A percentile compares a stretch with the other conserved stretches of the same genome.
phyloP scores from a whole-genome alignment of 1,139 yeast species.

The Lodderomyces margitis region DNA sequence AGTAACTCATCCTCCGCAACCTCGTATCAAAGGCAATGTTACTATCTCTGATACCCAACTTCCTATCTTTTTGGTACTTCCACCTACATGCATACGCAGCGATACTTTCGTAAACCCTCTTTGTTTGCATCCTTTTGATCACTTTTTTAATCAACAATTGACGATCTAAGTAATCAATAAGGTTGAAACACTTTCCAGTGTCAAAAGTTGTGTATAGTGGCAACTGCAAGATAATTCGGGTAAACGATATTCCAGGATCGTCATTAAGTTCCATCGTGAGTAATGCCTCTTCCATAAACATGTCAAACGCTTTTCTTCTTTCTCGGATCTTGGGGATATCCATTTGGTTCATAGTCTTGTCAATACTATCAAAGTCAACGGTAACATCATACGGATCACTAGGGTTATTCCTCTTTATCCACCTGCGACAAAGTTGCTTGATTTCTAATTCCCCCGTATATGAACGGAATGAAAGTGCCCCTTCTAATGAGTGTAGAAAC shows the following conservation, averaged over 20 bases:
- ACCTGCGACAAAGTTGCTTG: slow-evolving; percentile 46
- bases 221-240: slow-evolving; percentile 60
- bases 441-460: slow-evolving; percentile 58
- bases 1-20: slow-evolving; percentile 30
- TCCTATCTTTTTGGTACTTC: slow-evolving; percentile 42
- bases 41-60: slow-evolving; percentile 27
- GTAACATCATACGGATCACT: slow-evolving; percentile 61
- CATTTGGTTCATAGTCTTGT: slow-evolving; percentile 40
- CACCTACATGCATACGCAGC: slow-evolving; percentile 60
- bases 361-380: slow-evolving; percentile 31
- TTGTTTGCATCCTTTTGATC: slow-evolving; percentile 49
- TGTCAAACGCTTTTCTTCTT: slow-evolving; percentile 52
- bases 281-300: slow-evolving; percentile 61
- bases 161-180: slow-evolving; percentile 72
- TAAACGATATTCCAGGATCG: slow-evolving; percentile 65
- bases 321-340: slow-evolving; percentile 54
- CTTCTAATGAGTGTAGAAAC: slow-evolving; percentile 63
- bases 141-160: slow-evolving; percentile 60
- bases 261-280: slow-evolving; percentile 53
- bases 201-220: slow-evolving; percentile 76
- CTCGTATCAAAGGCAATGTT: slow-evolving; percentile 29
- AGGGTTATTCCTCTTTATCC: slow-evolving; percentile 48
- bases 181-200: slow-evolving; percentile 66
- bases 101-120: slow-evolving; percentile 53
- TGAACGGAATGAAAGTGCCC: slow-evolving; percentile 70